A percentile compares a stretch with the other conserved stretches of the same genome.
Conservation (phyloP, 1,284 basidiomycete genomes). For the Papiliotrema fonsecae region DNA sequence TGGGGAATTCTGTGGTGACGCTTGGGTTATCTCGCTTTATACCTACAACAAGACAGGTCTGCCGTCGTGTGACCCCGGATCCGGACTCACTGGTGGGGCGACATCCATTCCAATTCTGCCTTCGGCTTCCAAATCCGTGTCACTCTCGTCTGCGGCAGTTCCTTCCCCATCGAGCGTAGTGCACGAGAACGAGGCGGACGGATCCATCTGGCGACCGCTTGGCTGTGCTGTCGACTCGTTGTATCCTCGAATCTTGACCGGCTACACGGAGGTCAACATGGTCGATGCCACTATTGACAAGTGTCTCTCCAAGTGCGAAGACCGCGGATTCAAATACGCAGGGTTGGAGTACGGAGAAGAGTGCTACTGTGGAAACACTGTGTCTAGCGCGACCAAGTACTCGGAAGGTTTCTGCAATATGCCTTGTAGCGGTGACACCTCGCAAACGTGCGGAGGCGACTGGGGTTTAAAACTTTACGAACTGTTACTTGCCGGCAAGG, state of each 20-base stretch:
- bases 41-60: slow-evolving; percentile 15
- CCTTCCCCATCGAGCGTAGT: slow-evolving; percentile 6
- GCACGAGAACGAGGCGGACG: not conserved
- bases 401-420: slow-evolving; percentile 17
- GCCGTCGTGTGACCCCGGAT: slow-evolving; percentile 7
- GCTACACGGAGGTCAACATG: slow-evolving; percentile 3
- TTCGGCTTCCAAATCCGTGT: slow-evolving; percentile 1
- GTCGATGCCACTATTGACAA: slow-evolving; percentile 23
- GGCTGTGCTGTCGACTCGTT: slow-evolving; percentile 32
- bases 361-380: slow-evolving; percentile 32
- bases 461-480: slow-evolving; percentile 26
- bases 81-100: slow-evolving; percentile 2
- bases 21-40: slow-evolving; percentile 31
- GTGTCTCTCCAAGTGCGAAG: slow-evolving; percentile 29
- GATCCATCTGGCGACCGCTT: slow-evolving; percentile 21
- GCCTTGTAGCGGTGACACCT: slow-evolving; percentile 25
- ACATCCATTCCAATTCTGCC: not conserved
- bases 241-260: slow-evolving; percentile 13
- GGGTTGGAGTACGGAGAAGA: slow-evolving; percentile 34
- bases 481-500: slow-evolving; percentile 3
- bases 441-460: slow-evolving; percentile 29
- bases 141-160: slow-evolving; percentile 8
- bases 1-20: slow-evolving; percentile 31
- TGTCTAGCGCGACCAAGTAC: slow-evolving; percentile 10
- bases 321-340: slow-evolving; percentile 27